Evolutionary conservation across 129 eudicot species (phyloP).

Genomic region (Saussurea involucrata): DNA sequence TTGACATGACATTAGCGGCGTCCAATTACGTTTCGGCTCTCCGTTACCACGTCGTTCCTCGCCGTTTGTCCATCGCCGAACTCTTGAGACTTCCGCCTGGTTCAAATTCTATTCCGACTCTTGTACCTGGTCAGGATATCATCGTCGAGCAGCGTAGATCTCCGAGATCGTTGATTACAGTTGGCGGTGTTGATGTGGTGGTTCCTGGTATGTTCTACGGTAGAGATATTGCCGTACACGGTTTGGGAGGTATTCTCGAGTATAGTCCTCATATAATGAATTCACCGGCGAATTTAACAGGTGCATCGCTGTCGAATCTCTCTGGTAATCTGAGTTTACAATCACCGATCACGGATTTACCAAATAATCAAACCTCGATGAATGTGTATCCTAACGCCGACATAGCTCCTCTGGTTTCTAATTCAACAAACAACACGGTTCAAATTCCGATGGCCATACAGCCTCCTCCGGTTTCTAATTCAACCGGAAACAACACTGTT

Average conservation of each 20-base stretch:
- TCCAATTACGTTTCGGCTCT: conserved; percentile 42
- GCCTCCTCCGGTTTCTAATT: conserved; percentile 5
- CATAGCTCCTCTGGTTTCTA: neutral
- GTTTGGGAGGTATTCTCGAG: conserved; percentile 44
- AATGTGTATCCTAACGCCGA: neutral
- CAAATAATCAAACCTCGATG: neutral
- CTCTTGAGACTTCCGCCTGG: conserved; percentile 36
- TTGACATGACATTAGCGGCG: conserved; percentile 51
- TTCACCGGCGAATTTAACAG: conserved; percentile 3
- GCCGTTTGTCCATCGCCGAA: conserved; percentile 36
- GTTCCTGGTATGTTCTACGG: conserved; percentile 53
- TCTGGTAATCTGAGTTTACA: conserved; percentile 11
- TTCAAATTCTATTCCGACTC: conserved; percentile 27
- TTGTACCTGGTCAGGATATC: conserved; percentile 23
- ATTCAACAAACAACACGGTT: conserved; percentile 13
- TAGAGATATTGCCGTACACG: conserved; percentile 50
- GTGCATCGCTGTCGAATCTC: conserved; percentile 13
- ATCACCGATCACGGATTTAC: neutral
- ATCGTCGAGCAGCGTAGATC: conserved; percentile 26
- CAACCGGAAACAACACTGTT: neutral
- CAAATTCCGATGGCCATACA: conserved; percentile 10
- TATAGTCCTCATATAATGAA: conserved; percentile 14
- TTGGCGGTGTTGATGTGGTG: conserved; percentile 39
- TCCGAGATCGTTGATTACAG: conserved; percentile 19
- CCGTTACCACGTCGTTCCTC: conserved; percentile 49